These are phyloP conservation scores for Melaleuca alternifolia DNA, from an alignment of 345 rosid genomes.

Conservation along the genomic window DNA sequence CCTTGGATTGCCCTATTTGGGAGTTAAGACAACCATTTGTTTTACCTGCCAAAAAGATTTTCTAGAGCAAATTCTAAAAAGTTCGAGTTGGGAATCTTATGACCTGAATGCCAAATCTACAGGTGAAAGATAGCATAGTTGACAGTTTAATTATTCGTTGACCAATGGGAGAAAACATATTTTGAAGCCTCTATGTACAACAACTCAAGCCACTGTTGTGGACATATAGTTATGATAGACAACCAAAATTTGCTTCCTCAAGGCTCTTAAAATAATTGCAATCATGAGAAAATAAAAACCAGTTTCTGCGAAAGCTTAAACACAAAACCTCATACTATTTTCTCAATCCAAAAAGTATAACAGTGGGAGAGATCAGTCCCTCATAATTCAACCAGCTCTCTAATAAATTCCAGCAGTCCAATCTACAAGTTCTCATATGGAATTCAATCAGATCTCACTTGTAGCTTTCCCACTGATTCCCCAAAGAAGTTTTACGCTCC, in stretches of 20 bases:
- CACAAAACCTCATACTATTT: not conserved
- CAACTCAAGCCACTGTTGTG: not conserved
- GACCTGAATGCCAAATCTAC: not conserved
- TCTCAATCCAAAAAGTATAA: not conserved
- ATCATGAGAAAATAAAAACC: not conserved
- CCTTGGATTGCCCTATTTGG: not conserved
- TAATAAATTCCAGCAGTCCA: not conserved
- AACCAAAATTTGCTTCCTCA: not conserved
- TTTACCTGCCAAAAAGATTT: not conserved
- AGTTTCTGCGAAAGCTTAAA: not conserved
- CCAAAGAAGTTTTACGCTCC: not conserved
- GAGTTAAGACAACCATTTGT: not conserved
- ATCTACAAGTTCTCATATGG: not conserved
- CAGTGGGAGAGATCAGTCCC: not conserved
- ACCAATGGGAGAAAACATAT: not conserved
- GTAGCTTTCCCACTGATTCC: not conserved
- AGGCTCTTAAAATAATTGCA: not conserved
- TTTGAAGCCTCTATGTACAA: not conserved
- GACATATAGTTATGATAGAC: not conserved
- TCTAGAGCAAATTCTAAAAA: not conserved
- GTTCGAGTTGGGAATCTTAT: not conserved
- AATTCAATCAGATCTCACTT: not conserved
- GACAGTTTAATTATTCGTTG: not conserved
- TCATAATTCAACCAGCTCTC: not conserved
- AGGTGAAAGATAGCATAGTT: not conserved